Evolutionary conservation across 805 yeast genomes (phyloP).

Genomic region (Alloascoidea hylecoeti): DNA sequence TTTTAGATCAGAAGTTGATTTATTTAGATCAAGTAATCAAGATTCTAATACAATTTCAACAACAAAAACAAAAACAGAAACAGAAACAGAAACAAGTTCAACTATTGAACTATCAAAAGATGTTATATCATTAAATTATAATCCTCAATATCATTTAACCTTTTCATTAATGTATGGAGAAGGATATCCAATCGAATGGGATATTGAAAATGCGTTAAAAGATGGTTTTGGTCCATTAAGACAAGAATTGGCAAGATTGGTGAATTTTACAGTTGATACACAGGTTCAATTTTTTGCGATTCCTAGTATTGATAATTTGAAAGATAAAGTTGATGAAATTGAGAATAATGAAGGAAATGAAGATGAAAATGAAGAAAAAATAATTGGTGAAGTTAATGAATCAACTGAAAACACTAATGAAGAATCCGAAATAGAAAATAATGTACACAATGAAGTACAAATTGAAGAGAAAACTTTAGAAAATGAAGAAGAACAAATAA

Average conservation of each 20-base stretch:
- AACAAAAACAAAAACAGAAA: slow-evolving; percentile 9
- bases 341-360: too few species aligned
- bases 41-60: slow-evolving; percentile 12
- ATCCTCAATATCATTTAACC: slow-evolving; percentile 62
- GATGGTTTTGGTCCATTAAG: slow-evolving; percentile 41
- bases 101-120: slow-evolving; percentile 5
- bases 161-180: slow-evolving; percentile 63
- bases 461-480: neutral
- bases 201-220: slow-evolving; percentile 39
- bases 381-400: neutral
- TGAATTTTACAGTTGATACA: slow-evolving; percentile 66
- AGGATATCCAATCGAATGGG: slow-evolving; percentile 60
- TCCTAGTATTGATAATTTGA: slow-evolving; percentile 10
- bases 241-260: slow-evolving; percentile 31
- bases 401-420: neutral
- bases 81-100: slow-evolving; percentile 7
- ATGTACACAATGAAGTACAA: slow-evolving; percentile 12
- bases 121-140: slow-evolving; percentile 32
- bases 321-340: slow-evolving; percentile 14
- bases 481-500: neutral
- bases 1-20: slow-evolving; percentile 25
- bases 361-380: neutral
- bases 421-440: neutral
- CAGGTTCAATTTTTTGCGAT: slow-evolving; percentile 61
- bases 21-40: slow-evolving; percentile 16